phyloP scores from a whole-genome alignment of 805 yeast genomes.

The Candida pini region DNA sequence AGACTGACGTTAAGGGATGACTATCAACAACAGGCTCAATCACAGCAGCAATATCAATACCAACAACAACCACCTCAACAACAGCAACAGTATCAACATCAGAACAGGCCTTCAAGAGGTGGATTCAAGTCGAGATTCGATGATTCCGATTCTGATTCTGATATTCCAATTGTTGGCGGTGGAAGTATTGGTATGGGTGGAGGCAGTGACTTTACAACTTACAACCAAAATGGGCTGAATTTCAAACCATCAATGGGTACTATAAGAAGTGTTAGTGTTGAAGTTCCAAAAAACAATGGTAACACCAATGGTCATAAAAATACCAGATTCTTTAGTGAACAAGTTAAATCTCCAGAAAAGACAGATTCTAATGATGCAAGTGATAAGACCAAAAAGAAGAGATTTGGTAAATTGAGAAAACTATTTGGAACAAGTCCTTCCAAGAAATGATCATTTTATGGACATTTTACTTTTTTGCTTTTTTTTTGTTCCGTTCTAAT shows the following conservation, averaged over 20 bases:
- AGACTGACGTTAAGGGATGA: constrained; percentile 23
- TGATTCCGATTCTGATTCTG: constrained; percentile 61
- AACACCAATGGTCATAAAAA: constrained; percentile 1
- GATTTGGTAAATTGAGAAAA: constrained; percentile 30
- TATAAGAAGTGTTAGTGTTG: constrained; percentile 23
- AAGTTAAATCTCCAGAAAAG: constrained; percentile 5
- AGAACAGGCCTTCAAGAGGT: constrained; percentile 11
- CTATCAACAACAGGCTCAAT: constrained; percentile 4
- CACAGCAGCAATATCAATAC: constrained; percentile 4
- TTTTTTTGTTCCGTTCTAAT: not conserved
- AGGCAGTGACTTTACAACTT: not conserved
- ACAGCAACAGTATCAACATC: constrained; percentile 8
- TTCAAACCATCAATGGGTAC: constrained; percentile 14
- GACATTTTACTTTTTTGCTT: not conserved
- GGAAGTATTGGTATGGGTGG: not conserved
- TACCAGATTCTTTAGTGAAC: constrained; percentile 25
- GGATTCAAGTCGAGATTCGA: constrained; percentile 48
- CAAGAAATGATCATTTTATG: constrained; percentile 3
- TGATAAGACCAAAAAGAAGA: constrained; percentile 22
- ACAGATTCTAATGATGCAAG: not conserved
- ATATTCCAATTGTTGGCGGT: constrained; percentile 9
- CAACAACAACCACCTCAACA: constrained; percentile 14
- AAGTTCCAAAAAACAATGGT: constrained; percentile 4
- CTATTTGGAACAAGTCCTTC: constrained; percentile 23
- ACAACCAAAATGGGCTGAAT: constrained; percentile 6